phyloP scores from a whole-genome alignment of 2,329 filamentous ascomycete species.

The Hortaea sp. region DNA sequence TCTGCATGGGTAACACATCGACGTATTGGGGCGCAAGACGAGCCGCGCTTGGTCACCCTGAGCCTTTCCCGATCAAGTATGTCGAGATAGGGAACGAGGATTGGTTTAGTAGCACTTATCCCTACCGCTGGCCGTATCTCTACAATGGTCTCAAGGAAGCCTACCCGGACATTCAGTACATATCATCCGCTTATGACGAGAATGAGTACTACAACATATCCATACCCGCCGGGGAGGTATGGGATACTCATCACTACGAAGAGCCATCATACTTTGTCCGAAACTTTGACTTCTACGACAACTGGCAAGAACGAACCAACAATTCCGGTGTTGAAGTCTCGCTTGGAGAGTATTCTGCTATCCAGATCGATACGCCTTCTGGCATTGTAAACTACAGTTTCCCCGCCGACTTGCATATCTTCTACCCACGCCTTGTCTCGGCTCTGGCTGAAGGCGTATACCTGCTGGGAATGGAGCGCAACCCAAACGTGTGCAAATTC shows the following conservation, averaged over 20 bases:
- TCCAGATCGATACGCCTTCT: not conserved
- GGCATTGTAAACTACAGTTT: not conserved
- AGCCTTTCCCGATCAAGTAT: slow-evolving; percentile 2
- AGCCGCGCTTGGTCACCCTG: slow-evolving; percentile 1
- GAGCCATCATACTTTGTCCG: not conserved
- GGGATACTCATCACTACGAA: slow-evolving; percentile 2
- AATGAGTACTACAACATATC: not conserved
- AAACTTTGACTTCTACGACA: slow-evolving; percentile 1
- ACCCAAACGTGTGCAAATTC: slow-evolving; percentile 1
- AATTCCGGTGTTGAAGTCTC: not conserved
- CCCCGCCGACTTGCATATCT: not conserved
- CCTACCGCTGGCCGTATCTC: not conserved
- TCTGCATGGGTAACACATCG: not conserved
- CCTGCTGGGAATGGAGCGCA: slow-evolving; percentile 1
- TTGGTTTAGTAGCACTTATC: slow-evolving; percentile 1
- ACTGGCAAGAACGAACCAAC: slow-evolving; percentile 1
- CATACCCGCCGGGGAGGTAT: not conserved
- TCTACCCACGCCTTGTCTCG: not conserved
- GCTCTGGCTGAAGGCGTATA: not conserved
- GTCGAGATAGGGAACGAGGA: slow-evolving; percentile 5
- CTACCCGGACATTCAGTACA: slow-evolving; percentile 2
- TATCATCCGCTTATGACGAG: not conserved
- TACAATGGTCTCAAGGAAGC: slow-evolving; percentile 1
- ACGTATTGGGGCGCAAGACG: not conserved
- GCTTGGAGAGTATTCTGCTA: not conserved